Percentiles rank a stretch among this genome's conserved stretches.
phyloP scores from a whole-genome alignment of 2,329 filamentous ascomycete species.

The Phialophora tarda region DNA sequence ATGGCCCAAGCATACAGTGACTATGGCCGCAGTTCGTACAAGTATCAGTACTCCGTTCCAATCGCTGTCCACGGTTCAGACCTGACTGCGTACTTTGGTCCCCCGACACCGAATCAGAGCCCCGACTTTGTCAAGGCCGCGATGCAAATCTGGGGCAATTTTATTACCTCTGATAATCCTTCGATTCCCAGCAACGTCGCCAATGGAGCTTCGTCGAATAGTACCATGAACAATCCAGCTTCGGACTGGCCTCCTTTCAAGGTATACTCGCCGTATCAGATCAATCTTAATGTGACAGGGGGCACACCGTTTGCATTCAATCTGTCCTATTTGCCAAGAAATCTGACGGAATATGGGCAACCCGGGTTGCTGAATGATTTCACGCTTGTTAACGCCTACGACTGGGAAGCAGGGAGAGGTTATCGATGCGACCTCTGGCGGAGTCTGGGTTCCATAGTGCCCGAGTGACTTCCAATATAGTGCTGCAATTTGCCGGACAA shows the following conservation, averaged over 20 bases:
- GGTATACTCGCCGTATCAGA: conserved; percentile 45
- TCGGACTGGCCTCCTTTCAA: conserved; percentile 48
- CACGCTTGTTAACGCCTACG: conserved; percentile 50
- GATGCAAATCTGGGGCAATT: conserved; percentile 55
- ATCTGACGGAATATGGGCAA: conserved; percentile 42
- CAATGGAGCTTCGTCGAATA: conserved; percentile 40
- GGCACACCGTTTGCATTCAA: conserved; percentile 40
- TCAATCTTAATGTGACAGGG: conserved; percentile 57
- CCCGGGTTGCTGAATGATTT: conserved; percentile 50
- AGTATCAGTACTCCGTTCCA: conserved; percentile 60
- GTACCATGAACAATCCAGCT: conserved; percentile 32
- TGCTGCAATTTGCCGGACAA: neutral
- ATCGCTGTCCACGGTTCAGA: conserved; percentile 62
- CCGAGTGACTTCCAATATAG: conserved; percentile 20
- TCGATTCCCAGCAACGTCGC: conserved; percentile 46
- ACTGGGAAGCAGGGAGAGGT: conserved; percentile 58
- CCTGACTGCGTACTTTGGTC: conserved; percentile 24
- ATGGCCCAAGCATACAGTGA: conserved; percentile 58
- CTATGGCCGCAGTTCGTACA: conserved; percentile 57
- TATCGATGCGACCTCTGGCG: conserved; percentile 56
- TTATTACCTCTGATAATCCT: conserved; percentile 52
- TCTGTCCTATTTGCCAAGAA: conserved; percentile 36
- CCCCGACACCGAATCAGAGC: conserved; percentile 36
- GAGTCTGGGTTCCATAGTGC: conserved; percentile 35
- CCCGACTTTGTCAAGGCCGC: conserved; percentile 49